These are phyloP conservation scores for Candida mesenterica DNA, from an alignment of 1,139 yeast species.

Conservation along the genomic window DNA sequence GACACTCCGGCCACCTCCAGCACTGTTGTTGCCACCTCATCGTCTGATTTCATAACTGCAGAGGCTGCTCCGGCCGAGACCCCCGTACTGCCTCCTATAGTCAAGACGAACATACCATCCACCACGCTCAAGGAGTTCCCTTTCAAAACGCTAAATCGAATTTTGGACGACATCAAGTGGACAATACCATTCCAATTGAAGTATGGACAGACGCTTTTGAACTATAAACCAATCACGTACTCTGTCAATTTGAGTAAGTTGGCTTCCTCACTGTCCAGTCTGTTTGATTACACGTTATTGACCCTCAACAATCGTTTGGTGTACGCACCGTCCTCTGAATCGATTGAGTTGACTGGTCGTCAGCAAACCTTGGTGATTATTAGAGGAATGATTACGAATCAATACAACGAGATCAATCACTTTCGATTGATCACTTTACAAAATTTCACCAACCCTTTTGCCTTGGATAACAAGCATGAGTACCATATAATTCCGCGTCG, in stretches of 20 bases:
- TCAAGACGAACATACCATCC: not conserved
- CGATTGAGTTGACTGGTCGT: conserved; percentile 17
- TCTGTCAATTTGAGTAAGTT: conserved; percentile 27
- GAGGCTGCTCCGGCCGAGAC: too few species aligned
- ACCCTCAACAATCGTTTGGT: conserved; percentile 35
- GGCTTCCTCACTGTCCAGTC: conserved; percentile 11
- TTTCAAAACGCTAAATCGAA: conserved; percentile 64
- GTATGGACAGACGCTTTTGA: conserved; percentile 25
- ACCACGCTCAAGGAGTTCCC: conserved; percentile 18
- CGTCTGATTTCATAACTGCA: not conserved
- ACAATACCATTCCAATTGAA: conserved; percentile 26
- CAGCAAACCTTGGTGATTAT: conserved; percentile 26
- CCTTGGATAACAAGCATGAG: conserved; percentile 31
- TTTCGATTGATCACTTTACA: conserved; percentile 34
- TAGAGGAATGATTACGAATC: conserved; percentile 33
- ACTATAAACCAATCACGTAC: conserved; percentile 35
- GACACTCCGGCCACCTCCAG: not conserved
- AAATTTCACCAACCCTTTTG: conserved; percentile 23
- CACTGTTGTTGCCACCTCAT: not conserved
- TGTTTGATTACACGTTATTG: conserved; percentile 20
- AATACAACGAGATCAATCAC: conserved; percentile 26
- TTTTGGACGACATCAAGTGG: conserved; percentile 62
- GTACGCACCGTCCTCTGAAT: conserved; percentile 31
- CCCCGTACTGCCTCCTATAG: too few species aligned
- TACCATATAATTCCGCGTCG: conserved; percentile 33